phyloP scores from a whole-genome alignment of 768 basidiomycete genomes.

The Russula virescens region DNA sequence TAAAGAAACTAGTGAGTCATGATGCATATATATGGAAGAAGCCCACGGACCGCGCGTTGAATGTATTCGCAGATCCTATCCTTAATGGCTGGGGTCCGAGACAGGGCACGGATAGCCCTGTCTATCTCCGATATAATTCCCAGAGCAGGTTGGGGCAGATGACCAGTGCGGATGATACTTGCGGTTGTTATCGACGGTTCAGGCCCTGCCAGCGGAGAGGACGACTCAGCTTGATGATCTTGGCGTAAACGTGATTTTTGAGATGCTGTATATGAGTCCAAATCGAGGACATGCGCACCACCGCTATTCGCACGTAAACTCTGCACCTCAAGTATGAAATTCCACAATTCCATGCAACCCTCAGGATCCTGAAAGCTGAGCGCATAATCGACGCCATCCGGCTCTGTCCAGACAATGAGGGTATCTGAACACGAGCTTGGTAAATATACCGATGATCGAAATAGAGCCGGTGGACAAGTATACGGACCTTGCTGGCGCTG shows the following conservation, averaged over 20 bases:
- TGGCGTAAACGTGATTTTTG: constrained; percentile 29
- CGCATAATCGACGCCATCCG: constrained; percentile 90
- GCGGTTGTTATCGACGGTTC: constrained; percentile 56
- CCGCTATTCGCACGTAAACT: constrained; percentile 60
- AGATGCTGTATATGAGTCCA: constrained; percentile 3
- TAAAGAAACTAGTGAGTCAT: constrained; percentile 31
- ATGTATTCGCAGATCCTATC: constrained; percentile 90
- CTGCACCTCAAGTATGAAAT: constrained; percentile 90
- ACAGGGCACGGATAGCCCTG: constrained; percentile 64
- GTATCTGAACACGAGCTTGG: constrained; percentile 56
- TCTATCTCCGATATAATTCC: constrained; percentile 80
- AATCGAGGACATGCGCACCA: constrained; percentile 41
- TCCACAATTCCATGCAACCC: constrained; percentile 96
- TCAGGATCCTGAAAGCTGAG: constrained; percentile 95
- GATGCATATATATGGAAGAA: constrained; percentile 1
- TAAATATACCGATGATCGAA: constrained; percentile 5
- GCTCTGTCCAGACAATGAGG: constrained; percentile 98
- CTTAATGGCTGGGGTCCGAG: constrained; percentile 65
- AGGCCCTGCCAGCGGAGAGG: constrained; percentile 55
- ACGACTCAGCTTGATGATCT: constrained; percentile 44
- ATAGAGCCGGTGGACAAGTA: constrained; percentile 3
- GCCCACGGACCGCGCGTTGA: constrained; percentile 62
- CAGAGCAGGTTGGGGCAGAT: constrained; percentile 68
- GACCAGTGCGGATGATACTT: constrained; percentile 62
- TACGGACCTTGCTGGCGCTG: constrained; percentile 77